Conservation (phyloP, 371 early-diverging fungal species). For the Mortierella sp. region DNA sequence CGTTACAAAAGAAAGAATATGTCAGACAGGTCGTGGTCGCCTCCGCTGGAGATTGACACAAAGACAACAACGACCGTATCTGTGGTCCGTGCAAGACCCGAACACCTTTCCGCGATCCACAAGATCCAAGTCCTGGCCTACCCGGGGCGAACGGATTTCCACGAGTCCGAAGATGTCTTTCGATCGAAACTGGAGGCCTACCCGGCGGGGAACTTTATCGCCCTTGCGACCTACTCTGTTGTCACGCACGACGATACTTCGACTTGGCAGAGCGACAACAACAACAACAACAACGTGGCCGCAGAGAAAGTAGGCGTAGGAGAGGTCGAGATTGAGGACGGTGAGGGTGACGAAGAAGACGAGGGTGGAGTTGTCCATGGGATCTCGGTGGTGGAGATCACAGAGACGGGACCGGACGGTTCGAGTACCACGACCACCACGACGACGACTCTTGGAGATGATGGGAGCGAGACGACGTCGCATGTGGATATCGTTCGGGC, state of each 20-base stretch:
- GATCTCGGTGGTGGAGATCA: slow-evolving; percentile 37
- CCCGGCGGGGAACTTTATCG: slow-evolving; percentile 56
- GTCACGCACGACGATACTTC: slow-evolving; percentile 44
- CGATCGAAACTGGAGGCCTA: slow-evolving; percentile 40
- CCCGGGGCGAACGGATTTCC: slow-evolving; percentile 24
- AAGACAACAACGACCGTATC: slow-evolving; percentile 36
- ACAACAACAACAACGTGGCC: not conserved
- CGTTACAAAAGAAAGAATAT: not conserved
- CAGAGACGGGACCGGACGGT: slow-evolving; percentile 35
- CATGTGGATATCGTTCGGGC: slow-evolving; percentile 36
- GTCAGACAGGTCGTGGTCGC: slow-evolving; percentile 39
- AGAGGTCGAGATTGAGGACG: not conserved
- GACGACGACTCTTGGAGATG: slow-evolving; percentile 1
- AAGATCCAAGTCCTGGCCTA: slow-evolving; percentile 42
- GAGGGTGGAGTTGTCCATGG: slow-evolving; percentile 1
- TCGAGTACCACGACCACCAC: slow-evolving; percentile 19
- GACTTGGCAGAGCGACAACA: slow-evolving; percentile 19
- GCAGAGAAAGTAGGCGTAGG: slow-evolving; percentile 2
- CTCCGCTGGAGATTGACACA: slow-evolving; percentile 36
- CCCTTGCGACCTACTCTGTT: slow-evolving; percentile 48
- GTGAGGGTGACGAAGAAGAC: not conserved
- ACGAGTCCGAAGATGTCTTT: slow-evolving; percentile 46
- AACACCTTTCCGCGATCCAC: slow-evolving; percentile 39
- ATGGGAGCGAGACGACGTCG: not conserved
- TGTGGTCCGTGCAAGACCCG: slow-evolving; percentile 37